These are phyloP conservation scores for Ceriops tagal DNA, from an alignment of 345 rosid species.

Conservation along the genomic window DNA sequence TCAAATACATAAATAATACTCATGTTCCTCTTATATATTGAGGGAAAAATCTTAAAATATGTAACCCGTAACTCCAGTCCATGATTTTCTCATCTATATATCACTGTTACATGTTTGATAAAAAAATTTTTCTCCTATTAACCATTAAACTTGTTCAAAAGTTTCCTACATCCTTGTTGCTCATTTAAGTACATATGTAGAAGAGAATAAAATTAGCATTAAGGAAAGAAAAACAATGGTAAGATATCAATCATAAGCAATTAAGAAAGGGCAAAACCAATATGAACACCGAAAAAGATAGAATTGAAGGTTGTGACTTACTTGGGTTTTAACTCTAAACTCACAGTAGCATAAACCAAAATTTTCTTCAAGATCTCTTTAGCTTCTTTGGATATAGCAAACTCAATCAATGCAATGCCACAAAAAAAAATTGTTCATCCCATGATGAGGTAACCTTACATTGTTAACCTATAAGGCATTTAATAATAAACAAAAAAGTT, in stretches of 20 bases:
- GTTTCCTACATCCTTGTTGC: too few species aligned
- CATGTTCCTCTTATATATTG: not conserved
- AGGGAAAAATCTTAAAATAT: too few species aligned
- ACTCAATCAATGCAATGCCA: too few species aligned
- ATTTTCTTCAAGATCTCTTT: slow-evolving; percentile 4
- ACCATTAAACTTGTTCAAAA: not conserved
- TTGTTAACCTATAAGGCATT: too few species aligned
- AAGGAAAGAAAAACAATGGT: not conserved
- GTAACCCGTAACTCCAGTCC: not conserved
- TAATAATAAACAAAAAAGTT: too few species aligned
- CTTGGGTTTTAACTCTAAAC: slow-evolving; percentile 8
- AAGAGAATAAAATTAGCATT: not conserved
- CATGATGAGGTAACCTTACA: too few species aligned
- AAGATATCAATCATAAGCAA: not conserved
- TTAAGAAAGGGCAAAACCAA: not conserved
- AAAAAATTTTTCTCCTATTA: too few species aligned
- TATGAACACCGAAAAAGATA: not conserved
- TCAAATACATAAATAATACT: not conserved
- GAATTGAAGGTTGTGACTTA: not conserved
- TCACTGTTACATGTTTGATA: too few species aligned
- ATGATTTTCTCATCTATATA: not conserved
- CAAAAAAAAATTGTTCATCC: too few species aligned
- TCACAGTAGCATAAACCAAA: slow-evolving; percentile 13
- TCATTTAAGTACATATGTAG: not conserved
- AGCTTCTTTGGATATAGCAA: slow-evolving; percentile 2